phyloP scores from a whole-genome alignment of 140 eudicot species.

The Artemisia princeps region DNA sequence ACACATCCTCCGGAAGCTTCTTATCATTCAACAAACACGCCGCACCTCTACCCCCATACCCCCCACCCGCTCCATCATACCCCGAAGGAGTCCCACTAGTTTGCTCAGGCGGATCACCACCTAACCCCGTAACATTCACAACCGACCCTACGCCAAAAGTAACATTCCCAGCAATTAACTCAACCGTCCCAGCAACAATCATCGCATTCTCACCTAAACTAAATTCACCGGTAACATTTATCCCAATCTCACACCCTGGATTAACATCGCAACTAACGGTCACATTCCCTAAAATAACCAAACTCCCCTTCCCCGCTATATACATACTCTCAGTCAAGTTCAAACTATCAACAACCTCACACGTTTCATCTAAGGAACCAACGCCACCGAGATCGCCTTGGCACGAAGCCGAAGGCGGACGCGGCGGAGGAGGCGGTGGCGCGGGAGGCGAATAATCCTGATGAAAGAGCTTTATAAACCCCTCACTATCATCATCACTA shows the following conservation, averaged over 20 bases:
- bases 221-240: slow-evolving; percentile 68
- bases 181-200: slow-evolving; percentile 48
- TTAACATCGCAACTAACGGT: slow-evolving; percentile 44
- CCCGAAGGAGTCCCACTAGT: slow-evolving; percentile 92
- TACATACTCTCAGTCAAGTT: slow-evolving; percentile 62
- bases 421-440: slow-evolving; percentile 98
- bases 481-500: slow-evolving; percentile 13
- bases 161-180: slow-evolving; percentile 51
- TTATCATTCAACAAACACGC: slow-evolving; percentile 55
- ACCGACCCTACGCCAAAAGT: slow-evolving; percentile 49
- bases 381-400: slow-evolving; percentile 79
- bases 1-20: slow-evolving; percentile 79
- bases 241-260: slow-evolving; percentile 59
- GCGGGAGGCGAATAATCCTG: slow-evolving; percentile 93
- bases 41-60: slow-evolving; percentile 95
- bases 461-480: slow-evolving; percentile 34
- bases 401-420: slow-evolving; percentile 75
- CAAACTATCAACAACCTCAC: slow-evolving; percentile 68
- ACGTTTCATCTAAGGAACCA: slow-evolving; percentile 81
- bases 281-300: slow-evolving; percentile 66
- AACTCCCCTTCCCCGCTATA: slow-evolving; percentile 79
- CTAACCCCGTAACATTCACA: slow-evolving; percentile 78
- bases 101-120: slow-evolving; percentile 72
- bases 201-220: slow-evolving; percentile 59
- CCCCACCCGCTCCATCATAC: slow-evolving; percentile 96